Evolutionary conservation across 116 monocot species (phyloP).

Genomic region (Iris pallida): DNA sequence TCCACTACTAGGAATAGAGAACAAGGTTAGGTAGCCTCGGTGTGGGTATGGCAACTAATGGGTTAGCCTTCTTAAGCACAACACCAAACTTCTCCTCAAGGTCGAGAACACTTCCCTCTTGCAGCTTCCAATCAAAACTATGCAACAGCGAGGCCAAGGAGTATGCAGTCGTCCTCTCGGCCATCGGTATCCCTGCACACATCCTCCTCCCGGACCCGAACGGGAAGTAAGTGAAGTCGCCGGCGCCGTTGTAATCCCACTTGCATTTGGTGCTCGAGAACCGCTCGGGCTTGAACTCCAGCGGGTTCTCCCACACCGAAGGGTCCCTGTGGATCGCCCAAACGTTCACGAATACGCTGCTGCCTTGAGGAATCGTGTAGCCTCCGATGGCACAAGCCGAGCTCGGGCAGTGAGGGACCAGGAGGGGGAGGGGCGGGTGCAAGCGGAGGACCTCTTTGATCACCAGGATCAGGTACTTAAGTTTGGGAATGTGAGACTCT

Average conservation of each 20-base stretch:
- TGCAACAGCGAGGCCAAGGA: constrained; percentile 29
- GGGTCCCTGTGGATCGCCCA: no score
- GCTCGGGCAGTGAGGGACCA: no score
- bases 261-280: background rate
- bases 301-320: constrained; percentile 12
- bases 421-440: no score
- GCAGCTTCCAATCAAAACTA: constrained; percentile 31
- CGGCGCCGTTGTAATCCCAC: constrained; percentile 12
- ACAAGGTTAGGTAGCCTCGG: constrained; percentile 9
- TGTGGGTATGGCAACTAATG: constrained; percentile 20
- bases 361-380: no score
- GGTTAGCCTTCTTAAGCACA: constrained; percentile 20
- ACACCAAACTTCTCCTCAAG: constrained; percentile 25
- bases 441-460: no score
- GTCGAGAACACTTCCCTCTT: constrained; percentile 13
- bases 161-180: constrained; percentile 13
- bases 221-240: constrained; percentile 23
- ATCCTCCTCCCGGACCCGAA: constrained; percentile 36
- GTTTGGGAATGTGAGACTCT: constrained; percentile 1
- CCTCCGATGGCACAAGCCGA: no score
- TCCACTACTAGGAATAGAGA: no score
- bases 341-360: no score
- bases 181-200: constrained; percentile 25
- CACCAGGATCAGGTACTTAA: constrained; percentile 2
- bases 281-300: constrained; percentile 35